Evolutionary conservation across 2,329 filamentous ascomycete genomes (phyloP).

Genomic region (Arthrobotrys megalospora): DNA sequence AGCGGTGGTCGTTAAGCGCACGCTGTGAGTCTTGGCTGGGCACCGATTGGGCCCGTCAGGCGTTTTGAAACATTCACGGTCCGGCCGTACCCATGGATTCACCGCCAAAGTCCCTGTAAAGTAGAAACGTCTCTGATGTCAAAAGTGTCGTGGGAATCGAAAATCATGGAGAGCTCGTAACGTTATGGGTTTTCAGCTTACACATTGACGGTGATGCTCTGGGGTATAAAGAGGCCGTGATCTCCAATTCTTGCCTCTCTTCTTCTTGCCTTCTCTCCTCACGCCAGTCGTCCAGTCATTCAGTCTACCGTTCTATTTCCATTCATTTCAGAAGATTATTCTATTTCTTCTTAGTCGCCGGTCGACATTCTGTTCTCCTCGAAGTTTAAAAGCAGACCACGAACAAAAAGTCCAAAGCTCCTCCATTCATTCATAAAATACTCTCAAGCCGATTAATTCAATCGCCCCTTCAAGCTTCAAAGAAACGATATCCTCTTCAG

Average conservation of each 20-base stretch:
- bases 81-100: slow-evolving; percentile 32
- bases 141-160: slow-evolving; percentile 26
- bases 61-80: slow-evolving; percentile 42
- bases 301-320: slow-evolving; percentile 51
- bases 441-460: not conserved
- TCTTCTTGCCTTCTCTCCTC: slow-evolving; percentile 51
- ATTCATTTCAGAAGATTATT: slow-evolving; percentile 49
- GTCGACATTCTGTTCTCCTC: slow-evolving; percentile 54
- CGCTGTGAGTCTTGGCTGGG: not conserved
- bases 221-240: slow-evolving; percentile 30
- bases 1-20: slow-evolving; percentile 31
- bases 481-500: slow-evolving; percentile 5
- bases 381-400: slow-evolving; percentile 36
- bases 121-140: slow-evolving; percentile 53
- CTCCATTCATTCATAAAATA: slow-evolving; percentile 3
- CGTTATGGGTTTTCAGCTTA: slow-evolving; percentile 5
- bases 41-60: slow-evolving; percentile 6
- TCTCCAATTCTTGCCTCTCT: slow-evolving; percentile 7
- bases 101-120: slow-evolving; percentile 29
- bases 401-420: slow-evolving; percentile 12
- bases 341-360: slow-evolving; percentile 55
- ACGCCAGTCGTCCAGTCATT: slow-evolving; percentile 59
- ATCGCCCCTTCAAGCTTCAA: not conserved
- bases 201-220: not conserved
- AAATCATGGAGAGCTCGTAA: slow-evolving; percentile 8